Percentiles rank a stretch among this genome's conserved stretches.
Evolutionary conservation across 768 basidiomycete species (phyloP).

Genomic region (Suillus luteus): DNA sequence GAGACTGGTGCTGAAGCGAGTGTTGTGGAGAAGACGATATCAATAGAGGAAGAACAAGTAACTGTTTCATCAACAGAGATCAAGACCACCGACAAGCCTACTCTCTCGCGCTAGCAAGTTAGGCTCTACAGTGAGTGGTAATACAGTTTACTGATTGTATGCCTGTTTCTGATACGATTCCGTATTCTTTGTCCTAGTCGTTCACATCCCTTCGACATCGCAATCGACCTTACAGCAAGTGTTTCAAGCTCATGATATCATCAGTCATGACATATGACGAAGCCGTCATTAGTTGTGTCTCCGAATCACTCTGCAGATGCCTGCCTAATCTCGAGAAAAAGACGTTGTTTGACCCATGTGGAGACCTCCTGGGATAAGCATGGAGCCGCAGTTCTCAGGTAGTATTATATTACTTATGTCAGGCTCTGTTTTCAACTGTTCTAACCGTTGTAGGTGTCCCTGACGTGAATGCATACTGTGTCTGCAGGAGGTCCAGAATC

Average conservation of each 20-base stretch:
- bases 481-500: neutral
- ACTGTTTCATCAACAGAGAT: neutral
- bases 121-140: neutral
- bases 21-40: constrained; percentile 1
- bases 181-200: neutral
- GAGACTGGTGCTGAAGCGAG: constrained; percentile 26
- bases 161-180: neutral
- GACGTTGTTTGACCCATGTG: neutral
- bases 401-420: neutral
- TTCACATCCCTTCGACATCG: neutral
- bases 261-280: neutral
- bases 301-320: neutral
- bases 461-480: neutral
- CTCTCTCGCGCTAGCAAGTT: neutral
- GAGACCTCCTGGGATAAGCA: neutral
- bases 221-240: neutral
- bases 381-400: neutral
- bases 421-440: neutral
- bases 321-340: neutral
- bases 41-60: neutral
- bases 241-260: neutral
- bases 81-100: neutral
- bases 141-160: neutral
- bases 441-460: neutral
- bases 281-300: neutral